Conservation (phyloP, 2,329 filamentous ascomycete species). For the Arthrobotrys conoides region DNA sequence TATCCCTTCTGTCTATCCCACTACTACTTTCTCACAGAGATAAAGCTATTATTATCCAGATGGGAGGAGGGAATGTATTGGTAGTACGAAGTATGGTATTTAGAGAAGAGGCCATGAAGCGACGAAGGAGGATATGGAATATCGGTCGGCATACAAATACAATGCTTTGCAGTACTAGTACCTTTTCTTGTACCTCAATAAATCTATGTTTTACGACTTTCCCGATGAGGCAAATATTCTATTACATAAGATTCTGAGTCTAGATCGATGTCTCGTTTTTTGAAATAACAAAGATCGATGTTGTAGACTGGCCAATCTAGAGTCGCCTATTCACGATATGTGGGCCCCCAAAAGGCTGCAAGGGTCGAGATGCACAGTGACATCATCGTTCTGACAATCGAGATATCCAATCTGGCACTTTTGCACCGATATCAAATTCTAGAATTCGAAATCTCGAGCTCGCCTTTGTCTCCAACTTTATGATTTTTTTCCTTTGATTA, state of each 20-base stretch:
- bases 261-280: background rate
- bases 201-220: constrained; percentile 5
- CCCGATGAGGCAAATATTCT: background rate
- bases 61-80: constrained; percentile 17
- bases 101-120: constrained; percentile 25
- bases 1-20: background rate
- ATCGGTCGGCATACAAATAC: constrained; percentile 15
- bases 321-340: constrained; percentile 25
- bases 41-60: background rate
- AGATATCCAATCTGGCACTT: constrained; percentile 10
- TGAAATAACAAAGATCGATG: background rate
- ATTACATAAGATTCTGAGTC: constrained; percentile 7
- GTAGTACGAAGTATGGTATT: constrained; percentile 41
- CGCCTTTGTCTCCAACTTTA: constrained; percentile 4
- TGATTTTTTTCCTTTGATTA: background rate
- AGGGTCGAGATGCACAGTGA: constrained; percentile 56
- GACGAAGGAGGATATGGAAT: constrained; percentile 14
- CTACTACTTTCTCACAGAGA: background rate
- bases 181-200: background rate
- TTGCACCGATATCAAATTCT: constrained; percentile 4
- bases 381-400: constrained; percentile 35
- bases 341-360: constrained; percentile 29
- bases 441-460: constrained; percentile 9
- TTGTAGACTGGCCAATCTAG: constrained; percentile 3
- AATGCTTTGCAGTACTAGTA: background rate